phyloP scores from a whole-genome alignment of 768 basidiomycete genomes.

The Ephemerocybe angulata region DNA sequence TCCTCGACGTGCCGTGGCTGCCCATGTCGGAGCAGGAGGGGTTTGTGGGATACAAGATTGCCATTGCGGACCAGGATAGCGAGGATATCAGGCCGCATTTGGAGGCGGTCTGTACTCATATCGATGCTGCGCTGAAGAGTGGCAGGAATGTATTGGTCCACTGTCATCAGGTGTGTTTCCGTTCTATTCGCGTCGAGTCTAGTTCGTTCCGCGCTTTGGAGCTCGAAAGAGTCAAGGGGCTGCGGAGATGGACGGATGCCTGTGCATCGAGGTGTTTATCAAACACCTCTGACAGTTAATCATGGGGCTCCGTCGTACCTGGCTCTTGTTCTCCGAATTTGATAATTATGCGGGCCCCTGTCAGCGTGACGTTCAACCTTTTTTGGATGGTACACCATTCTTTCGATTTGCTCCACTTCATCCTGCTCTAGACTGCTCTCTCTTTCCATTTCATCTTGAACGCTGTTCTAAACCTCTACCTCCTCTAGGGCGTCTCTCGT shows the following conservation, averaged over 20 bases:
- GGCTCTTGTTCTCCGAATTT: neutral
- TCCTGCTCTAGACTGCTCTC: neutral
- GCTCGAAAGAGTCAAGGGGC: too few species aligned
- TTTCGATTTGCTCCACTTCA: neutral
- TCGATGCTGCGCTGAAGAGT: constrained; percentile 53
- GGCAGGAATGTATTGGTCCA: constrained; percentile 73
- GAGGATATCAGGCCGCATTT: constrained; percentile 67
- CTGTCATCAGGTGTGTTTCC: constrained; percentile 67
- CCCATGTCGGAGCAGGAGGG: constrained; percentile 47
- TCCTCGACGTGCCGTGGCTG: constrained; percentile 63
- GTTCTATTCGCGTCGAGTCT: neutral
- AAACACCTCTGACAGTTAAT: neutral
- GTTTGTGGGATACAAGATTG: constrained; percentile 58
- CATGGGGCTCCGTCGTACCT: neutral
- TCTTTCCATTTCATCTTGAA: neutral
- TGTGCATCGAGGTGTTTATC: too few species aligned
- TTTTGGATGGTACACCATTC: too few species aligned
- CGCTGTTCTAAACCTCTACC: neutral
- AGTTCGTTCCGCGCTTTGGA: too few species aligned
- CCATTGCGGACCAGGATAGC: constrained; percentile 57
- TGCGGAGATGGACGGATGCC: too few species aligned
- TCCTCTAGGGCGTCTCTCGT: constrained; percentile 67
- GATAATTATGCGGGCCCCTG: too few species aligned
- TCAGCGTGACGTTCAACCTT: too few species aligned
- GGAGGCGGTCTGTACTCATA: constrained; percentile 64